Conservation (phyloP, 208 protist species). For the Crithidia fasciculata region DNA sequence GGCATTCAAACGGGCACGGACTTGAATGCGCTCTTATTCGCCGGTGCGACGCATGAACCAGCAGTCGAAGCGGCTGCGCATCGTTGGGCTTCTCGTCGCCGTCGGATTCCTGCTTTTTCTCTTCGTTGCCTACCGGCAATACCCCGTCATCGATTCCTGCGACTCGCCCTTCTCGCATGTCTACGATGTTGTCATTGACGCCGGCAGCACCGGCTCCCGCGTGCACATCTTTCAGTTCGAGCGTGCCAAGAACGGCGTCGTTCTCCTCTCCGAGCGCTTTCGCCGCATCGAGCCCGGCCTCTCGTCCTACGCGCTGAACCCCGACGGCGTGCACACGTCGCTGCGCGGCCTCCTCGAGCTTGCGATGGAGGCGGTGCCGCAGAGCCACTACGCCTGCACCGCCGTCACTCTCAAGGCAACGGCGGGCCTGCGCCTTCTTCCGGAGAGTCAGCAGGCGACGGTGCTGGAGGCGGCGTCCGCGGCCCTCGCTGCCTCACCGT, state of each 20-base stretch:
- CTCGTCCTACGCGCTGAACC: conserved; percentile 41
- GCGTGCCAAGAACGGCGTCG: conserved; percentile 20
- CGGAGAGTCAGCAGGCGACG: conserved; percentile 15
- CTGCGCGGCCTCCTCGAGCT: conserved; percentile 39
- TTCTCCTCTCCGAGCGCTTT: conserved; percentile 49
- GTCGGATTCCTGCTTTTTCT: conserved; percentile 14
- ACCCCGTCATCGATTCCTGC: neutral
- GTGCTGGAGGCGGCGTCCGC: conserved; percentile 39
- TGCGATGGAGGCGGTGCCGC: conserved; percentile 43
- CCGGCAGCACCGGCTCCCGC: conserved; percentile 75
- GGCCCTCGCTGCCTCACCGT: conserved; percentile 31
- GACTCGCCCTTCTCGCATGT: conserved; percentile 24
- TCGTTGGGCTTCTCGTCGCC: conserved; percentile 2
- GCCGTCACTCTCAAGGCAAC: conserved; percentile 66
- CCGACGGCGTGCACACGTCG: conserved; percentile 18
- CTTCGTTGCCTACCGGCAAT: conserved; percentile 4
- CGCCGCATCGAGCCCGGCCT: conserved; percentile 54
- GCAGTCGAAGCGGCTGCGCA: conserved; percentile 14
- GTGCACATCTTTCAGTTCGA: conserved; percentile 69
- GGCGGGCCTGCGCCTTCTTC: conserved; percentile 66
- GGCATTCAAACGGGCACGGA: no score
- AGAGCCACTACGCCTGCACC: conserved; percentile 37
- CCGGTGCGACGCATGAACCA: conserved; percentile 8
- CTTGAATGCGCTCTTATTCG: conserved; percentile 9
- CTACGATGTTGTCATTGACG: conserved; percentile 74